A percentile compares a stretch with the other conserved stretches of the same genome.
Conservation (phyloP, 1,139 yeast genomes). For the Lodderomyces pseudojiufengensis region DNA sequence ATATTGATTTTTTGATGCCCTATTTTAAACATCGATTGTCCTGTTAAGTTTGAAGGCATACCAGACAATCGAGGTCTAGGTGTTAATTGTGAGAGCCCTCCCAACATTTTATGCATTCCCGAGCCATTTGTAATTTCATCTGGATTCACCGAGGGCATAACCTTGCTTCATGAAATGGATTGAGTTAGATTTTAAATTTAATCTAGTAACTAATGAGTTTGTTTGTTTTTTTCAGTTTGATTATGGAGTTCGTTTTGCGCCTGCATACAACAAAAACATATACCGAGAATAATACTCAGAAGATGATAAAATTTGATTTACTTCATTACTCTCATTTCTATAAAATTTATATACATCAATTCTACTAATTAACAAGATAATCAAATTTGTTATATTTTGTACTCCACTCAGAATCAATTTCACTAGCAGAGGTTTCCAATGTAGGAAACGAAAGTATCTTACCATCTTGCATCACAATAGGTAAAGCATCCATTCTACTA, state of each 20-base stretch:
- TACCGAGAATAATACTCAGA: background rate
- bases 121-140: background rate
- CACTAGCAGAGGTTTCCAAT: conserved; percentile 6
- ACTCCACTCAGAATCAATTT: conserved; percentile 18
- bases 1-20: conserved; percentile 69
- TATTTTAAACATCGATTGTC: conserved; percentile 42
- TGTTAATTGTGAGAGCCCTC: conserved; percentile 1
- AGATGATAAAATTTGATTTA: no score
- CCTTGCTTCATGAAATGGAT: no score
- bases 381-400: conserved; percentile 18
- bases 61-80: conserved; percentile 3
- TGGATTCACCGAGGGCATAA: conserved; percentile 1
- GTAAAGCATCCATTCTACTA: conserved; percentile 11
- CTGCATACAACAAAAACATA: background rate
- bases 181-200: no score
- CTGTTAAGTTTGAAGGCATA: conserved; percentile 2
- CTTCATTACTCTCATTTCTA: background rate
- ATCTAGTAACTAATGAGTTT: no score
- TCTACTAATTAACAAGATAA: conserved; percentile 2
- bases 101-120: background rate
- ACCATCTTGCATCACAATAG: conserved; percentile 13
- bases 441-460: conserved; percentile 22
- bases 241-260: no score
- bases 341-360: background rate
- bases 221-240: no score